phyloP scores from a whole-genome alignment of 768 basidiomycete genomes.

The Mycena polygramma region DNA sequence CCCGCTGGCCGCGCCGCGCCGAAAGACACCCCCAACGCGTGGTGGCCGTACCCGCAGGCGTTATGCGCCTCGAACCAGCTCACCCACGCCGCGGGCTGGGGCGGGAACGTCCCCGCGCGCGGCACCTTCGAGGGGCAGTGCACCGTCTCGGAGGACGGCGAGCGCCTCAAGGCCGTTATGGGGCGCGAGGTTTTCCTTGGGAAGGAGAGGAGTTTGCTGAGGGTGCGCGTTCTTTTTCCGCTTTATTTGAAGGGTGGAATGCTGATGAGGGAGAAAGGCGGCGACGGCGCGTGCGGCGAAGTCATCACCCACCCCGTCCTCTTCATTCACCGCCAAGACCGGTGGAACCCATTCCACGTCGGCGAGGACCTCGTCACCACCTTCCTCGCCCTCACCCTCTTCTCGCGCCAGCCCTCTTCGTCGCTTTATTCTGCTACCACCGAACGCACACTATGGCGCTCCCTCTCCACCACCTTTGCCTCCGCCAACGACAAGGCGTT shows the following conservation, averaged over 20 bases:
- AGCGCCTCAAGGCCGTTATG: conserved; percentile 27
- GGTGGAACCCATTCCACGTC: conserved; percentile 40
- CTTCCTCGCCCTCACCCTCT: conserved; percentile 35
- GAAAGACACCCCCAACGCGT: conserved; percentile 21
- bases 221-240: too few species aligned
- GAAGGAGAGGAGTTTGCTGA: conserved; percentile 27
- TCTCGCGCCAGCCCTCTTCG: conserved; percentile 22
- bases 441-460: not conserved
- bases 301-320: conserved; percentile 32
- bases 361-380: conserved; percentile 40
- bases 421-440: not conserved
- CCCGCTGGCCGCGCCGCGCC: conserved; percentile 20
- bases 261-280: too few species aligned
- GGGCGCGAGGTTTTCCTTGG: conserved; percentile 32
- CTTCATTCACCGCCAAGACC: conserved; percentile 37
- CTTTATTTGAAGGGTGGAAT: too few species aligned
- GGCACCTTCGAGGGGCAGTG: conserved; percentile 28
- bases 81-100: conserved; percentile 32
- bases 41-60: conserved; percentile 39
- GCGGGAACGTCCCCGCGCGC: conserved; percentile 3
- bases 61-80: conserved; percentile 30
- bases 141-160: not conserved
- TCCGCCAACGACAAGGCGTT: too few species aligned
- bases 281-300: conserved; percentile 8
- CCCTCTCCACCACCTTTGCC: conserved; percentile 4